Evolutionary conservation across 805 yeast genomes (phyloP).

Genomic region (Candida stauntonica): DNA sequence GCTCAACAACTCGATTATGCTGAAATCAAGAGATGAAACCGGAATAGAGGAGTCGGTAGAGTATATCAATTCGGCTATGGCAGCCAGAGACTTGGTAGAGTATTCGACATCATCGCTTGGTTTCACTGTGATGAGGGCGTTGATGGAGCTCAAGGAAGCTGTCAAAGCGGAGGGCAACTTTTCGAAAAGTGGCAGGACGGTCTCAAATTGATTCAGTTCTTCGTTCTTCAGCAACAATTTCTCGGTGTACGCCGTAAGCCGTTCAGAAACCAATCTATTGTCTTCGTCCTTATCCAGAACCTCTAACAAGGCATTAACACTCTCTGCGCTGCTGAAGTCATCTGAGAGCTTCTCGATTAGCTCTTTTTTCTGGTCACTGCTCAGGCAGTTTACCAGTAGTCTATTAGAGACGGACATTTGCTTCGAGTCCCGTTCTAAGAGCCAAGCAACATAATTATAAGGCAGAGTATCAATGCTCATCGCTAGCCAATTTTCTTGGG

Average conservation of each 20-base stretch:
- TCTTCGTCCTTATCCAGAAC: not conserved
- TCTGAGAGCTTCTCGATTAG: not conserved
- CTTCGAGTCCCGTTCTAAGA: too few species aligned
- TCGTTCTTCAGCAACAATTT: not conserved
- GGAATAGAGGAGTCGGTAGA: slow-evolving; percentile 1
- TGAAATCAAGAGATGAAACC: slow-evolving; percentile 20
- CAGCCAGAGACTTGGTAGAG: not conserved
- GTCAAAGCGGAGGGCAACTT: not conserved
- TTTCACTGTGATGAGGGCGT: not conserved
- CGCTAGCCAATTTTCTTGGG: too few species aligned
- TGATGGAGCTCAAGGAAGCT: too few species aligned
- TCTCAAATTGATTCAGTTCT: not conserved
- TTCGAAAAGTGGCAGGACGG: not conserved
- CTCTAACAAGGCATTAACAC: not conserved
- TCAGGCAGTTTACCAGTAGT: too few species aligned
- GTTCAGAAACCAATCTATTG: not conserved
- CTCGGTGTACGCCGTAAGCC: not conserved
- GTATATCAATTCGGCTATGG: slow-evolving; percentile 3
- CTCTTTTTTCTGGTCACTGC: not conserved
- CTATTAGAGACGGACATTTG: too few species aligned
- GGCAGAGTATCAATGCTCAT: too few species aligned
- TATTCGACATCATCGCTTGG: not conserved
- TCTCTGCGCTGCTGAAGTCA: not conserved
- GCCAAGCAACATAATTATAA: too few species aligned
- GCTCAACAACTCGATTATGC: slow-evolving; percentile 34